A percentile compares a stretch with the other conserved stretches of the same genome.
Evolutionary conservation across 495 filamentous ascomycete species (phyloP).

Genomic region (Tuber indicum): DNA sequence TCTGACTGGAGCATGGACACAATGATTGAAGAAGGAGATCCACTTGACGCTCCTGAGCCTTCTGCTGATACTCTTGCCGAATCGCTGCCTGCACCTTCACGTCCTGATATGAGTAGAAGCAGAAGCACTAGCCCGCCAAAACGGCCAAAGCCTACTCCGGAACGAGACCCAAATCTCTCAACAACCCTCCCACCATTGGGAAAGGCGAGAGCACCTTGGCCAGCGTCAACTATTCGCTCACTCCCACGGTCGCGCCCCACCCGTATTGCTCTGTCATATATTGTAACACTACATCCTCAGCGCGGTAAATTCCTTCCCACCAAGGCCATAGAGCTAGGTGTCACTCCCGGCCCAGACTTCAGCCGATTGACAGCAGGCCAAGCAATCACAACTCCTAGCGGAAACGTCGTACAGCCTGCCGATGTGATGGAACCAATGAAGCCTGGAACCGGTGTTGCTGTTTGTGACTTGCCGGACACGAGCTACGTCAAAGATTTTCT

Average conservation of each 20-base stretch:
- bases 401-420: constrained; percentile 50
- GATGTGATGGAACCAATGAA: constrained; percentile 55
- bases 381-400: constrained; percentile 50
- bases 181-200: constrained; percentile 22
- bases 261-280: constrained; percentile 69
- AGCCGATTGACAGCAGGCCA: constrained; percentile 49
- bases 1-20: constrained; percentile 40
- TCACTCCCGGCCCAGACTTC: constrained; percentile 52
- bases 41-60: neutral
- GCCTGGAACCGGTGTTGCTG: constrained; percentile 57
- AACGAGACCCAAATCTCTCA: constrained; percentile 31
- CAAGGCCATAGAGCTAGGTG: constrained; percentile 56
- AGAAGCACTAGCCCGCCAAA: constrained; percentile 9
- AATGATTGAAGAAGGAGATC: constrained; percentile 24
- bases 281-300: constrained; percentile 64
- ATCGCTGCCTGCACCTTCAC: neutral
- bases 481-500: constrained; percentile 64
- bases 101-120: neutral
- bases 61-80: neutral
- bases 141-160: constrained; percentile 7
- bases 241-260: constrained; percentile 62
- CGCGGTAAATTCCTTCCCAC: constrained; percentile 70
- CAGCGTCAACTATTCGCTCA: constrained; percentile 56
- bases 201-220: constrained; percentile 63
- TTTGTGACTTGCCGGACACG: constrained; percentile 67